phyloP scores from a whole-genome alignment of 352 stramenopile species.

The Globisporangium paddicum region DNA sequence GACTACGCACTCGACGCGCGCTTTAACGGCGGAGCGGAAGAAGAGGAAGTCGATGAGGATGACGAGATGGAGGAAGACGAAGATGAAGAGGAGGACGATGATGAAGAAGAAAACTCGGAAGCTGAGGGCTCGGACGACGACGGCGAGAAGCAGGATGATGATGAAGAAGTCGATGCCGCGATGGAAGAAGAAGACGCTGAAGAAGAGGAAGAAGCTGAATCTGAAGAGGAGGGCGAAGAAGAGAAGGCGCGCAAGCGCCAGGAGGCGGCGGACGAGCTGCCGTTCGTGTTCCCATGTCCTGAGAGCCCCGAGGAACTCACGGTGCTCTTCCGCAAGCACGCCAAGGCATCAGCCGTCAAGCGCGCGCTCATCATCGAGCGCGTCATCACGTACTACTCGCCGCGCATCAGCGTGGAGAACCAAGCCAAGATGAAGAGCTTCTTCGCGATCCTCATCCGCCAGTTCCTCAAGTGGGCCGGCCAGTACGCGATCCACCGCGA shows the following conservation, averaged over 20 bases:
- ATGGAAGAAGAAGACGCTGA: slow-evolving; percentile 44
- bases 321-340: slow-evolving; percentile 87
- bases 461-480: slow-evolving; percentile 91
- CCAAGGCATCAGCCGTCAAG: slow-evolving; percentile 58
- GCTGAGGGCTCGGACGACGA: slow-evolving; percentile 76
- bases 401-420: slow-evolving; percentile 93
- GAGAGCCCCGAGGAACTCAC: slow-evolving; percentile 89
- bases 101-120: slow-evolving; percentile 36
- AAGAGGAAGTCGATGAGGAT: slow-evolving; percentile 40
- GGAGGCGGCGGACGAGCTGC: slow-evolving; percentile 75
- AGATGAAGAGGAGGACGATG: slow-evolving; percentile 29
- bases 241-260: slow-evolving; percentile 42
- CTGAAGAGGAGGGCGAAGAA: slow-evolving; percentile 56
- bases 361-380: slow-evolving; percentile 89
- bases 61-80: slow-evolving; percentile 4
- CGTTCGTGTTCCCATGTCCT: slow-evolving; percentile 94
- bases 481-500: slow-evolving; percentile 64
- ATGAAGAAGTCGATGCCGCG: slow-evolving; percentile 43
- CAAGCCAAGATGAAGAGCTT: slow-evolving; percentile 96
- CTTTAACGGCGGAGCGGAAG: slow-evolving; percentile 27
- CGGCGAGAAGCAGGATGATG: slow-evolving; percentile 46
- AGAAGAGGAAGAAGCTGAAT: slow-evolving; percentile 72
- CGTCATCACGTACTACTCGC: slow-evolving; percentile 92
- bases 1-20: slow-evolving; percentile 70
- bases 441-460: slow-evolving; percentile 91